Percentiles rank a stretch among this genome's conserved stretches.
phyloP scores from a whole-genome alignment of 306 rosid genomes.

The Glycine soja region DNA sequence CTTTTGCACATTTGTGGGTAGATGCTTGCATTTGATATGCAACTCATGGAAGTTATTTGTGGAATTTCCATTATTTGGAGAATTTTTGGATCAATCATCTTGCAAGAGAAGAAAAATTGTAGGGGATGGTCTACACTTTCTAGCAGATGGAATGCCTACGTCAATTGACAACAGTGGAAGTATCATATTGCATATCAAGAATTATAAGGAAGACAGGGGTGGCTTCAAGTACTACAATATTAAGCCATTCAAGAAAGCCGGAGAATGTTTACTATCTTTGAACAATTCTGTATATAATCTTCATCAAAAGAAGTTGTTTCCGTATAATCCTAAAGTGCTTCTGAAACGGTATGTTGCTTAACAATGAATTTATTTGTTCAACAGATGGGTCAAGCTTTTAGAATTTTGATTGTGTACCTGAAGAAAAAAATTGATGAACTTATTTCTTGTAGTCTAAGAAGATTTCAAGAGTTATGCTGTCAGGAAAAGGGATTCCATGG shows the following conservation, averaged over 20 bases:
- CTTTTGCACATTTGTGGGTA: constrained; percentile 46
- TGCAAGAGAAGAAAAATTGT: constrained; percentile 69
- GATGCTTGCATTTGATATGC: constrained; percentile 72
- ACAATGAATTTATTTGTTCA: constrained; percentile 36
- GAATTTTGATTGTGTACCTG: constrained; percentile 10
- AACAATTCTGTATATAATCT: constrained; percentile 78
- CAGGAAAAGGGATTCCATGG: constrained; percentile 40
- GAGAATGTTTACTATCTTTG: constrained; percentile 72
- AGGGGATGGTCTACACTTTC: constrained; percentile 42
- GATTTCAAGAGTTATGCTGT: constrained; percentile 66
- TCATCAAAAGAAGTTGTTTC: constrained; percentile 78
- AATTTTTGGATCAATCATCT: constrained; percentile 51
- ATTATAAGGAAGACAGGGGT: constrained; percentile 45
- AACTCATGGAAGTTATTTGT: constrained; percentile 67
- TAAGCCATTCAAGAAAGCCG: constrained; percentile 60
- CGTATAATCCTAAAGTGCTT: constrained; percentile 79
- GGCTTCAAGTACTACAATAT: constrained; percentile 41
- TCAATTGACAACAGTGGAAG: constrained; percentile 38
- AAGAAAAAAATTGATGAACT: constrained; percentile 27
- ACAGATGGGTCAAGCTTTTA: not conserved
- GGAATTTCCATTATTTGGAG: constrained; percentile 58
- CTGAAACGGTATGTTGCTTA: constrained; percentile 62
- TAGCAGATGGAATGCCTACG: constrained; percentile 41
- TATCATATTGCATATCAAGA: constrained; percentile 38
- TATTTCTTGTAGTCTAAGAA: constrained; percentile 62